A percentile compares a stretch with the other conserved stretches of the same genome.
phyloP scores from a whole-genome alignment of 2,329 filamentous ascomycete genomes.

The Sporothrix protearum region DNA sequence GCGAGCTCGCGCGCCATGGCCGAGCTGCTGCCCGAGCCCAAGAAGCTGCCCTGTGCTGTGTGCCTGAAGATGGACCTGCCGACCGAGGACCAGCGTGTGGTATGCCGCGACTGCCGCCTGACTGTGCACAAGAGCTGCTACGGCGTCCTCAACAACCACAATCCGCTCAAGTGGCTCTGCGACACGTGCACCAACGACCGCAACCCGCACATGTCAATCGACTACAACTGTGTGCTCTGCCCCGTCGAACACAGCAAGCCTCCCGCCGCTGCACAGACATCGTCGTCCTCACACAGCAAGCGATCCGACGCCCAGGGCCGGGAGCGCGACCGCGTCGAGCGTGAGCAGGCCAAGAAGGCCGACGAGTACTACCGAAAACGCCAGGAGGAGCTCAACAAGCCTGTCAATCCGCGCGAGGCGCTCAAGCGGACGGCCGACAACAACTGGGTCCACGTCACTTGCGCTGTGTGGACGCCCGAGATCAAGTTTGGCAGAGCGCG shows the following conservation, averaged over 20 bases:
- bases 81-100: conserved; percentile 66
- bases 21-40: conserved; percentile 73
- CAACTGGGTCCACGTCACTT: conserved; percentile 96
- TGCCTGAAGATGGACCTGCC: conserved; percentile 69
- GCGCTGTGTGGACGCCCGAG: conserved; percentile 87
- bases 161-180: conserved; percentile 80
- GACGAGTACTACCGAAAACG: conserved; percentile 78
- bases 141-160: conserved; percentile 69
- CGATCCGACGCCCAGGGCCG: conserved; percentile 81
- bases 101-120: conserved; percentile 83
- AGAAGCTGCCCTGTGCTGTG: conserved; percentile 76
- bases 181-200: conserved; percentile 96
- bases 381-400: conserved; percentile 80
- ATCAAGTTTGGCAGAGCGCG: conserved; percentile 86
- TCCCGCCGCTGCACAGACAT: conserved; percentile 70
- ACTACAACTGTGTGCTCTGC: conserved; percentile 90
- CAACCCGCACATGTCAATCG: conserved; percentile 85
- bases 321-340: conserved; percentile 81
- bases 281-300: conserved; percentile 60
- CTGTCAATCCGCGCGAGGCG: conserved; percentile 79
- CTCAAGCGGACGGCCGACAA: conserved; percentile 93
- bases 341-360: conserved; percentile 74
- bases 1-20: conserved; percentile 34
- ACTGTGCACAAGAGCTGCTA: conserved; percentile 92
- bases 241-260: conserved; percentile 76